Evolutionary conservation across 2,329 filamentous ascomycete species (phyloP).

Genomic region (Pseudomassariella vexata): DNA sequence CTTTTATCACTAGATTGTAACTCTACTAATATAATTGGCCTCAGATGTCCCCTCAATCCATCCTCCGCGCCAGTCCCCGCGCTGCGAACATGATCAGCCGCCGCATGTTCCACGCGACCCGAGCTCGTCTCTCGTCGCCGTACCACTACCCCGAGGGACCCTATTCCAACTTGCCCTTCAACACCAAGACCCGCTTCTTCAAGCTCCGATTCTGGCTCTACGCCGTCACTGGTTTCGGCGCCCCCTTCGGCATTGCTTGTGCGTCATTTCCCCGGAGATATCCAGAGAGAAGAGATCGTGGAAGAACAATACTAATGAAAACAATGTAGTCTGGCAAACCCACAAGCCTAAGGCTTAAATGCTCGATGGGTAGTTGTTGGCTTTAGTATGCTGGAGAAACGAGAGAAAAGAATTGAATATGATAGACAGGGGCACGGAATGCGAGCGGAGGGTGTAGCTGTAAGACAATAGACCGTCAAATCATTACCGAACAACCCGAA

Average conservation of each 20-base stretch:
- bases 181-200: conserved; percentile 86
- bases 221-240: conserved; percentile 48
- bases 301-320: background rate
- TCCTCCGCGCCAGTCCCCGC: conserved; percentile 50
- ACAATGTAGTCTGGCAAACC: conserved; percentile 42
- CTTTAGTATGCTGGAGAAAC: no score
- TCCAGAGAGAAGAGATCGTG: no score
- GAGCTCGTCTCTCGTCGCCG: conserved; percentile 76
- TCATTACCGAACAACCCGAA: conserved; percentile 6
- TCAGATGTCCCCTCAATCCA: conserved; percentile 75
- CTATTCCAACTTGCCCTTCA: conserved; percentile 93
- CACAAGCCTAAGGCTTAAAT: conserved; percentile 39
- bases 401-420: conserved; percentile 5
- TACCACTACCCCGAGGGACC: conserved; percentile 99
- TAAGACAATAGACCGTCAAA: conserved; percentile 10
- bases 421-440: conserved; percentile 6
- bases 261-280: conserved; percentile 29
- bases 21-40: conserved; percentile 34
- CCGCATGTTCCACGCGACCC: conserved; percentile 91
- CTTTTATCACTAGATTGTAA: no score
- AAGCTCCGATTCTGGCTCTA: conserved; percentile 76
- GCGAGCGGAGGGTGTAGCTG: conserved; percentile 9
- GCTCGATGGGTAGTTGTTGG: conserved; percentile 2
- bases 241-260: conserved; percentile 60
- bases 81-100: conserved; percentile 68